Percentiles rank a stretch among this genome's conserved stretches.
Conservation (phyloP, 2,329 filamentous ascomycete genomes). For the Albifimbria verrucaria region DNA sequence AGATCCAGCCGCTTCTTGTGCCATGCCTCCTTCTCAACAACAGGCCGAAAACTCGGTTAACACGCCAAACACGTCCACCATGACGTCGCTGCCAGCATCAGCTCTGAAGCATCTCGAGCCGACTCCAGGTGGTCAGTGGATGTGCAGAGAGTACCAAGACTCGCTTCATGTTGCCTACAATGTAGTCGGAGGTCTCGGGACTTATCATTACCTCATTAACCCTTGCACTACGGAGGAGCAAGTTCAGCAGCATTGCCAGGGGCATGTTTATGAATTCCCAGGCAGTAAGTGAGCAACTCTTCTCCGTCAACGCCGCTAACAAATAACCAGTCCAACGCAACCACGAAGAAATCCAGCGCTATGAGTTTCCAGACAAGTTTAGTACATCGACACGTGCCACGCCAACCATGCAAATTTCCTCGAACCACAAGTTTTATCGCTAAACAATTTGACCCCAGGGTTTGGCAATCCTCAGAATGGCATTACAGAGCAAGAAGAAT, state of each 20-base stretch:
- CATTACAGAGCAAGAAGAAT: no score
- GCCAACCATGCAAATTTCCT: no score
- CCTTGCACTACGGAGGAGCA: slow-evolving; percentile 6
- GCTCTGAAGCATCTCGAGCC: slow-evolving; percentile 11
- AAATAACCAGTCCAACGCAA: background rate
- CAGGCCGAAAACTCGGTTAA: no score
- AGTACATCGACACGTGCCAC: no score
- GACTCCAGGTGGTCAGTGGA: slow-evolving; percentile 10
- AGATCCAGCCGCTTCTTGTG: no score
- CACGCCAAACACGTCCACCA: no score
- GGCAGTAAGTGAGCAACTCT: background rate
- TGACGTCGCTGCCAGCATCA: slow-evolving; percentile 1
- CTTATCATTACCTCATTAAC: slow-evolving; percentile 2
- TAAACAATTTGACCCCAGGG: no score
- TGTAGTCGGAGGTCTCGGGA: background rate
- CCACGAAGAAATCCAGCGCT: background rate
- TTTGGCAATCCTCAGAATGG: no score
- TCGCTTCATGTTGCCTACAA: background rate
- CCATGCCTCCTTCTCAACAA: no score
- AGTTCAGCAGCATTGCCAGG: background rate
- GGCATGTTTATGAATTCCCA: slow-evolving; percentile 2
- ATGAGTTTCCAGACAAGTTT: background rate
- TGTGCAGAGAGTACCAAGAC: background rate
- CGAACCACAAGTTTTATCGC: no score
- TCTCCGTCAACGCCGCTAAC: background rate